Percentiles rank a stretch among this genome's conserved stretches.
Conservation (phyloP, 2,329 filamentous ascomycete species). For the Emericellopsis cladophorae region DNA sequence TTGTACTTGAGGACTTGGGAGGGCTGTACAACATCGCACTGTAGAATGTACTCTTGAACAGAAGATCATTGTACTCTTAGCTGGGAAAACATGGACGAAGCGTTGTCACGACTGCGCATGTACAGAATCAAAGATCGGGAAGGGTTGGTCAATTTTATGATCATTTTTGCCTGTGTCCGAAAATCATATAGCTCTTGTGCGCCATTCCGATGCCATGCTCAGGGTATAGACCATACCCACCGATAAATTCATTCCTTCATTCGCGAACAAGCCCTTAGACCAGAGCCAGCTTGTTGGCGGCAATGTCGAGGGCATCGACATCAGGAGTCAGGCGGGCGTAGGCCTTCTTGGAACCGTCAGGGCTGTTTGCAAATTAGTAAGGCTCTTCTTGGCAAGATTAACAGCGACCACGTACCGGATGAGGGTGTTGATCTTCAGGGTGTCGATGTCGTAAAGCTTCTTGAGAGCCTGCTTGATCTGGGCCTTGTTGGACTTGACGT, state of each 20-base stretch:
- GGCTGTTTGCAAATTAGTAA: constrained; percentile 36
- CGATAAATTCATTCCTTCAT: no score
- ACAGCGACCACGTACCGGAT: constrained; percentile 58
- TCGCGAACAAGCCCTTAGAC: constrained; percentile 48
- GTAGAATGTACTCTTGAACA: no score
- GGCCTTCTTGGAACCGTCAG: constrained; percentile 97
- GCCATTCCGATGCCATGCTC: constrained; percentile 23
- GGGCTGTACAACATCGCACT: constrained; percentile 1
- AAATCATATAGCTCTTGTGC: constrained; percentile 21
- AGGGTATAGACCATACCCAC: constrained; percentile 25
- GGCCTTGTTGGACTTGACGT: constrained; percentile 97
- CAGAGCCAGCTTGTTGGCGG: constrained; percentile 95
- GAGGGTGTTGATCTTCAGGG: constrained; percentile 98
- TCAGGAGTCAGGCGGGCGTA: constrained; percentile 91
- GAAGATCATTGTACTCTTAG: no score
- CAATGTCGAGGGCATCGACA: constrained; percentile 97
- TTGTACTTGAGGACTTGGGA: constrained; percentile 3
- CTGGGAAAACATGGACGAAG: no score
- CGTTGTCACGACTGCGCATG: no score
- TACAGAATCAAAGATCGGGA: constrained; percentile 2
- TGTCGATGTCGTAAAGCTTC: constrained; percentile 98
- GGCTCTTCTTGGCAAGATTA: background rate
- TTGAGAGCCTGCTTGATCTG: constrained; percentile 98
- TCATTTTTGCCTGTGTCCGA: constrained; percentile 15
- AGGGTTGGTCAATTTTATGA: constrained; percentile 18